Evolutionary conservation across 768 basidiomycete genomes (phyloP), one percentile per base, ranked within the genome.

Genomic region (Cystobasidium onofrii): DNA sequence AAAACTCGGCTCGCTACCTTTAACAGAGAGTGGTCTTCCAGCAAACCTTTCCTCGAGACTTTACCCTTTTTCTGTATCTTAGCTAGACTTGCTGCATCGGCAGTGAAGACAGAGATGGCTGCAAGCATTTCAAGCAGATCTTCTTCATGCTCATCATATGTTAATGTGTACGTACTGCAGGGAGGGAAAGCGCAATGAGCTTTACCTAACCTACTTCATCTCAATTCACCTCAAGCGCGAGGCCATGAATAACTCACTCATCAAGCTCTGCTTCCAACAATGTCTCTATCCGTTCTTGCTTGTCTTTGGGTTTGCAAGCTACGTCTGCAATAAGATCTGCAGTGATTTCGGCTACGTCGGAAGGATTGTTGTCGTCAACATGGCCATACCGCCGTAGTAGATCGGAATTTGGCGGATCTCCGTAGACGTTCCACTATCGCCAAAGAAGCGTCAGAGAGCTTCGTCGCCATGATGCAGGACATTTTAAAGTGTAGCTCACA

Each of bases 361-460:
- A 65, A 0, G 76, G 74, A 54, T 77, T 79, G 23, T 50, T 39
- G 33, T 87, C 78, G 81, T 98, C 96, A 67, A 95, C 88, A 78
- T 97, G 90, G 0, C 96, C 96, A 78, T 95, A 98, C 71, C 90
- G 87, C 54, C 96, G 87, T n/a, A 99, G 85, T 9, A 99, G 86
- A 77, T 94, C 94, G 7, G 90, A 86, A 79, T 98, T 98, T 4
- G 95, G 92, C 1, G 87, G 88, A 78, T 94, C 90, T 31, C 89
- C 91, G 80, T 98, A 99, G 0, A 95, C 97, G 80, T 98, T 98
- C 87, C 88, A 92, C 92, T 94, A 76, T 7, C 7, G 52, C 4
- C 4, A 17, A n/a, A 43, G 13, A n/a, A 31, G 12, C 10, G 25
- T 29, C 27, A 52, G n/a, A 33, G 31, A 66, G 31, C 20, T 69